These are phyloP conservation scores for Cicer cuneatum DNA, from an alignment of 306 rosid genomes.

Conservation along the genomic window DNA sequence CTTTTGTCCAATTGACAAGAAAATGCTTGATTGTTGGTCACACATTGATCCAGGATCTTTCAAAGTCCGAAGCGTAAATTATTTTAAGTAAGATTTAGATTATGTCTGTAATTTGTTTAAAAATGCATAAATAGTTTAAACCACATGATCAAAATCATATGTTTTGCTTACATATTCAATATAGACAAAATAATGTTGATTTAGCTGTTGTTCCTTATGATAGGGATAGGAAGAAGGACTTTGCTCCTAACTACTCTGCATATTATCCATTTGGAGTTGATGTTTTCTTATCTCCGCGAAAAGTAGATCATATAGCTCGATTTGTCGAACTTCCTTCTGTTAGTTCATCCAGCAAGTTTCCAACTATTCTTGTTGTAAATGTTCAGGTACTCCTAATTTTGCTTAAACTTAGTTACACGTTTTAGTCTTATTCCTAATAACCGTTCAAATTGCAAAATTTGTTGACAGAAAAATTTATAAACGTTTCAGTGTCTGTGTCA, in stretches of 20 bases:
- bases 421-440: not conserved
- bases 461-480: too few species aligned
- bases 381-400: slow-evolving; percentile 72
- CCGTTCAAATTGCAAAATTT: too few species aligned
- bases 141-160: not conserved
- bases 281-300: slow-evolving; percentile 84
- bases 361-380: slow-evolving; percentile 87
- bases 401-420: slow-evolving; percentile 2
- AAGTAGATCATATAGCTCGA: slow-evolving; percentile 83
- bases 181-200: slow-evolving; percentile 24
- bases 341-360: slow-evolving; percentile 65
- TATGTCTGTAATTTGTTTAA: slow-evolving; percentile 26
- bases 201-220: slow-evolving; percentile 41
- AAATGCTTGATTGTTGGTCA: slow-evolving; percentile 92
- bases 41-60: slow-evolving; percentile 79
- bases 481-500: too few species aligned
- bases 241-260: slow-evolving; percentile 77
- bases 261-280: slow-evolving; percentile 96
- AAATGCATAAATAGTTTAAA: slow-evolving; percentile 17
- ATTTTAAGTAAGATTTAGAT: slow-evolving; percentile 69
- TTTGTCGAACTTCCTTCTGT: slow-evolving; percentile 77
- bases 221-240: slow-evolving; percentile 95
- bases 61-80: slow-evolving; percentile 83
- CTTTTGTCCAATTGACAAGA: slow-evolving; percentile 88
- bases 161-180: not conserved